Evolutionary conservation across 805 yeast species (phyloP), one percentile per base, ranked within the genome.

Genomic region (Zygotorulaspora florentina): DNA sequence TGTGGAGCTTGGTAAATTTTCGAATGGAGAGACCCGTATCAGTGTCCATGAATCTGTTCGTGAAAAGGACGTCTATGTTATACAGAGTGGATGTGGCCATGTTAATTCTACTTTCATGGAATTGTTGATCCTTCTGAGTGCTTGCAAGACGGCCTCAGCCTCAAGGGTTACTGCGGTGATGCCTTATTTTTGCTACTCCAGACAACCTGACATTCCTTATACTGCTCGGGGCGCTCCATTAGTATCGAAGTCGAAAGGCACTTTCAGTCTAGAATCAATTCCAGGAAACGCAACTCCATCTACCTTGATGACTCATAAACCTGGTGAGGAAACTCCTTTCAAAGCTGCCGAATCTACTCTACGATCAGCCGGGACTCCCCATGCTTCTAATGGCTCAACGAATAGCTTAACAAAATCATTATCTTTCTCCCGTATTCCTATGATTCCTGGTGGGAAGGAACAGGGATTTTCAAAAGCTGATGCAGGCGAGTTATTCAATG

Each of bases 181-280:
- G 65, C 99, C 99, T 3, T 74, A 89, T 50, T 93, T 93, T 67
- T 96, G 98, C 23, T 93, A 93, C 64, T 86, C 96, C 2, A 77
- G 99, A 60, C 99, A 93, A 67, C 95, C 96, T 3, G 98, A 91
- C 66, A 80, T 87, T 30, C 96, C 96, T 27, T 85, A 85, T 59
- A 80, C 86, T 46, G 76, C 77, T 59, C 76, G 79, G 30, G 93
- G 95, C 10, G 87, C 90, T 1, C 95, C 95, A 8, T 69, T 73
- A 37, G 64, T 73, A 12, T 60, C 72, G 2, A 67, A 63, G 38
- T 50, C 64, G 20, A 61, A 66, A 53, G 70, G 72, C 9, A 73
- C 80, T 3, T 80, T 39, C 10, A 23, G 77, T 2, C 73, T 67
- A 54, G 82, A 77, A 42, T 71, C 80, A 51, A 73, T 70, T 3